Evolutionary conservation across 2,329 filamentous ascomycete species (phyloP).

Genomic region (Aulographum hederae): DNA sequence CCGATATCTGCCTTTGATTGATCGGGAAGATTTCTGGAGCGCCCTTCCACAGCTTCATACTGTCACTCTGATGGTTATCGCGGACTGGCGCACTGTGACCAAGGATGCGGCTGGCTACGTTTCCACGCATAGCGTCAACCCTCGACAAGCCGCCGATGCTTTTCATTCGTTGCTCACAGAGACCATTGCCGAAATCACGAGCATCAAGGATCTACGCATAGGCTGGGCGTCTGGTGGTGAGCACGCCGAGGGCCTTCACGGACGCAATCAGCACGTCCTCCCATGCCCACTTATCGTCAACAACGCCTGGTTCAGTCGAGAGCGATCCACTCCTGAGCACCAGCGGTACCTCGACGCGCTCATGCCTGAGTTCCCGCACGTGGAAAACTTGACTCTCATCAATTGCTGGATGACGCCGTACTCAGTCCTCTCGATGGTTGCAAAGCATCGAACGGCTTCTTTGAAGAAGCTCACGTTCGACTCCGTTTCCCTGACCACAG

Average conservation of each 20-base stretch:
- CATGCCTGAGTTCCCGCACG: slow-evolving; percentile 34
- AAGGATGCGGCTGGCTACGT: slow-evolving; percentile 34
- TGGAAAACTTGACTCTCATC: slow-evolving; percentile 41
- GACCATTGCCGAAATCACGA: slow-evolving; percentile 28
- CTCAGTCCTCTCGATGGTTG: slow-evolving; percentile 34
- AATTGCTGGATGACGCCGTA: slow-evolving; percentile 52
- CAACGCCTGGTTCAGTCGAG: slow-evolving; percentile 8
- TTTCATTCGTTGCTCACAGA: slow-evolving; percentile 34
- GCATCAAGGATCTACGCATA: slow-evolving; percentile 40
- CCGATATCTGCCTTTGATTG: slow-evolving; percentile 37
- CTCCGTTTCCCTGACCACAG: slow-evolving; percentile 42
- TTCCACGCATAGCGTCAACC: slow-evolving; percentile 29
- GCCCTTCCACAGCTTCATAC: slow-evolving; percentile 34
- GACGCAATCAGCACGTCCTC: slow-evolving; percentile 43
- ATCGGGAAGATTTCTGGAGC: slow-evolving; percentile 42
- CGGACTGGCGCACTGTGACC: slow-evolving; percentile 44
- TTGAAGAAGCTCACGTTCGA: slow-evolving; percentile 40
- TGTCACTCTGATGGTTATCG: slow-evolving; percentile 41
- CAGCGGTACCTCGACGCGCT: slow-evolving; percentile 8
- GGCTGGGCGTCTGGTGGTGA: slow-evolving; percentile 54
- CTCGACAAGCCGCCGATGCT: slow-evolving; percentile 30
- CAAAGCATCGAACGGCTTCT: slow-evolving; percentile 24
- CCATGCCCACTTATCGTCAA: slow-evolving; percentile 43
- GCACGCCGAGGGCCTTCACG: slow-evolving; percentile 40
- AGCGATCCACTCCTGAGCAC: too few species aligned